Evolutionary conservation across 257 asterid genomes (phyloP), one percentile per base, ranked within the genome.

Genomic region (Lycium ferocissimum): DNA sequence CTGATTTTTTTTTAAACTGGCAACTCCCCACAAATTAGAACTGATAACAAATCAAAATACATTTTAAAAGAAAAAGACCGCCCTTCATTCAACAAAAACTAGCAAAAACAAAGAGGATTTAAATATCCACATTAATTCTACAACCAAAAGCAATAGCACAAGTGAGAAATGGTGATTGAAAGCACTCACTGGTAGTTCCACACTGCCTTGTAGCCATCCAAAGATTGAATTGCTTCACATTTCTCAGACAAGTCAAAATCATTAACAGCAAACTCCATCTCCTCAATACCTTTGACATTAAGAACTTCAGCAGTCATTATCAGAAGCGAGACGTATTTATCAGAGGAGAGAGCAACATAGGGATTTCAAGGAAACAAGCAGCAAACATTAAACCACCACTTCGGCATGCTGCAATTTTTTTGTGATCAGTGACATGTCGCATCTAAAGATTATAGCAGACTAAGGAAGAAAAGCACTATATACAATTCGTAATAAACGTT

Each of bases 131-230:
- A 40, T 37, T 65, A 83, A 59, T 83, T 49, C 11, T 13, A 63
- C 84, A 47, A 43, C 59, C 72, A 83, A 65, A 86, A 43, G 5
- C 38, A 87, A 37, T 75, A 72, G 82, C 67, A 86, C 63, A 81
- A 84, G 49, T 35, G 84, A 76, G 51, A 65, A 75, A 80, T 81
- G 80, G 75, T 62, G 54, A 79, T 69, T 53, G 45, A 70, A 83
- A 86, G 86, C 86, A 92, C 99, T 91, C 89, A 96, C 99, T 93
- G 94, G 84, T 83, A 85, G 78, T 58, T 79, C 98, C 98, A 95
- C 43, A 92, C 69, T 84, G 97, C 94, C 88, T 91, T 90, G 85
- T 97, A 97, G 92, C 90, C 79, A 88, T 95, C 89, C 89, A 94
- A 87, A 82, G 97, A 92, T 89, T 82, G 89, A 89, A 97, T 92